Evolutionary conservation across 2,329 filamentous ascomycete species (phyloP), one percentile per base, ranked within the genome.

Genomic region (Pleoardoris graminearum): DNA sequence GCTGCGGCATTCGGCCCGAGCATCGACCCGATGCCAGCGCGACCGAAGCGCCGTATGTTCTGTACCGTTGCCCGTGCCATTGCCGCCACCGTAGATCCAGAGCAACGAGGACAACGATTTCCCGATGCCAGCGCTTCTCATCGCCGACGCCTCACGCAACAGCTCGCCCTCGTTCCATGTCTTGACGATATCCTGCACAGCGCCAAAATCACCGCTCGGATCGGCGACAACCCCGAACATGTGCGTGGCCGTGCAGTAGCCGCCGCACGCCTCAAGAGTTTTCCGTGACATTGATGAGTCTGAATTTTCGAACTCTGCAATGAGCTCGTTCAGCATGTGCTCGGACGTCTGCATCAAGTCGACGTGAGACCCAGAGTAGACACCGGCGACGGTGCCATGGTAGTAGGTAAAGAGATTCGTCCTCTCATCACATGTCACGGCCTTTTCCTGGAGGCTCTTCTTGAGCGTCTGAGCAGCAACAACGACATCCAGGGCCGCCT

Each of bases 271-370:
- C 39, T 43, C 39, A 23, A 43, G 22, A 43, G 39, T 23, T 14
- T 43, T 43, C 16, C 39, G 27, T 43, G 39, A 43, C n/a, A n/a
- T n/a, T 14, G 39, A 43, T 23, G 39, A 43, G 14, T 5, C 30
- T 30, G 39, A 43, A 16, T 43, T 17, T 27, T 17, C 22, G 23
- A 43, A 16, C 39, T 43, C 39, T 43, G 22, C 23, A 17, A 43
- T 30, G 27, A 43, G 39, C 39, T 43, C 39, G 23, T 43, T 14
- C 39, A 43, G 39, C 39, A 43, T 43, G 12, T 22, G 17, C 39
- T 43, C 39, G 39, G 39, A 43, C 39, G 39, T 43, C 22, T 43
- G 39, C 39, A 16, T 19, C 39, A 43, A 27, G 23, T 43, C 39
- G 23, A 43, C 39, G 23, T 23, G 39, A 29, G 39, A 43, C 21